phyloP scores from a whole-genome alignment of 2,329 filamentous ascomycete species.

The Fusarium armeniacum region DNA sequence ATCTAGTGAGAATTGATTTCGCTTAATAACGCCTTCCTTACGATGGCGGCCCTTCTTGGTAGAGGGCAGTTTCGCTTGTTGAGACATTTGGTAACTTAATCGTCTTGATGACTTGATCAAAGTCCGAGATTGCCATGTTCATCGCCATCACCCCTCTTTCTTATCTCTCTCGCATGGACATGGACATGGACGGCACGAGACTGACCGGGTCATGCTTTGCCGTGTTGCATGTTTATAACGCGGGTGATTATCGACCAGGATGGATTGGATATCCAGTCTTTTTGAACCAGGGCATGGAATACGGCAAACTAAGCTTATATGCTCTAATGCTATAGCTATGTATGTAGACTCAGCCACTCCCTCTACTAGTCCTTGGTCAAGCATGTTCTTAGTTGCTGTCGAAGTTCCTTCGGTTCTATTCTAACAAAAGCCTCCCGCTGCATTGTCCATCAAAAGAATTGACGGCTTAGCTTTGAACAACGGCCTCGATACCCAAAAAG shows the following conservation, averaged over 20 bases:
- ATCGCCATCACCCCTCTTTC: neutral
- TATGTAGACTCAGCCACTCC: neutral
- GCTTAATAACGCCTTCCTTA: neutral
- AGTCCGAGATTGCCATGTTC: neutral
- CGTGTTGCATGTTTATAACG: constrained; percentile 5
- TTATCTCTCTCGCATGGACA: neutral
- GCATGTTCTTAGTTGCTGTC: neutral
- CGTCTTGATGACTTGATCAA: neutral
- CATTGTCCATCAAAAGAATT: neutral
- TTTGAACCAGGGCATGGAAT: constrained; percentile 16
- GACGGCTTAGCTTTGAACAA: neutral
- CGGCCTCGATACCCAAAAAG: constrained; percentile 34
- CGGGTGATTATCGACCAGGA: constrained; percentile 22
- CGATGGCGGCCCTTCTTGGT: neutral
- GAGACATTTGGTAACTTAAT: neutral
- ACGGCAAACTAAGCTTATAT: neutral
- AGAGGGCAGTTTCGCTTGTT: neutral
- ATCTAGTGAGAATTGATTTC: constrained; percentile 19
- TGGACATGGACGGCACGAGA: neutral
- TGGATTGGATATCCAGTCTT: neutral
- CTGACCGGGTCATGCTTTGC: constrained; percentile 4
- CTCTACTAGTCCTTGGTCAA: neutral
- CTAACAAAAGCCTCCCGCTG: constrained; percentile 17
- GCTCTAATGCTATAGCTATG: constrained; percentile 9
- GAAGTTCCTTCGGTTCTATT: neutral